Base-by-base conservation (phyloP, 2,329 filamentous ascomycete genomes). In the Stemphylium vesicarium region DNA sequence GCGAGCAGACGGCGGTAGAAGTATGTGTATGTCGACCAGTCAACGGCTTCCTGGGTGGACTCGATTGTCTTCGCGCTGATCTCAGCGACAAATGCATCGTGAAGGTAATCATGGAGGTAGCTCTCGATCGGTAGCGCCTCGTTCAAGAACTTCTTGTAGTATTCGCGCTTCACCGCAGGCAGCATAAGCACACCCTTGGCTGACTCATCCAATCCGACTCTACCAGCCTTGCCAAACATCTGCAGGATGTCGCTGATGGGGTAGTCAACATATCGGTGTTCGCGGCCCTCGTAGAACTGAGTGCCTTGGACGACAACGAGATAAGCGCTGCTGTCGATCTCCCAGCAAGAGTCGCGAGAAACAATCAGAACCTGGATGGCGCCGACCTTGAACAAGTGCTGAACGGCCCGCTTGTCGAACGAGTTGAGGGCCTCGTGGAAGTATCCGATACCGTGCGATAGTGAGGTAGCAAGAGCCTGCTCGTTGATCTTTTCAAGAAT, bases 11-110 rank as follows among this genome's bases (percentile, higher is more conserved):
- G 89, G 38, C 95, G 89, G 79, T 99, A 99, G 79, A 98, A 97
- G 80, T 96, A 99, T 10, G 94, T 97, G 74, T 97, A 98, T 0
- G 95, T 98, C 33, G 92, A 91, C 95, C 95, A 99, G 77, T 96
- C 96, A 64, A 99, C 93, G 10, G 94, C 95, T 78, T 98, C 94
- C 66, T 98, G 95, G 12, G 92, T 96, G 11, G 93, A 96, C 68
- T 92, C 87, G 57, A 99, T 95, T 75, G 93, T 96, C 81, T 92
- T 94, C 15, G 92, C 96, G 80, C 92, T 97, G 69, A 98, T 92
- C 77, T 99, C 95, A 0, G 94, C 93, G 39, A 99, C 94, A 67
- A 99, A 98, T 0, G 92, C 93, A 77, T 99, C 96, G 67, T 96
- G 92, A 31, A 99, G 82, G 75, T 92, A 96, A 51, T 90, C 88